Base-by-base conservation (phyloP, 257 asterid species). In the Perilla frutescens region DNA sequence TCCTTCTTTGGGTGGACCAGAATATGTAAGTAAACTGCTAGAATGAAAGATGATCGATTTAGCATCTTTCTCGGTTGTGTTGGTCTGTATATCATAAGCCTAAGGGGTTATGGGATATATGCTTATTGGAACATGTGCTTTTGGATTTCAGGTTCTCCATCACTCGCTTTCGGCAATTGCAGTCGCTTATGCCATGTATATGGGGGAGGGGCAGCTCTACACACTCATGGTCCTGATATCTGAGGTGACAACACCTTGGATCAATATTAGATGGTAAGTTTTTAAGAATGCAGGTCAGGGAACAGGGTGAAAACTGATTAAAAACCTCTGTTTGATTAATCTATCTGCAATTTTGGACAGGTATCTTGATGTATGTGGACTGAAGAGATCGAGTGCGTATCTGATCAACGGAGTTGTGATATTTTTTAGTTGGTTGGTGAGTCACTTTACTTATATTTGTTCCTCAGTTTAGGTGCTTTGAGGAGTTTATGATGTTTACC, bases 211-310 rank as follows among this genome's bases (percentile, higher is more conserved):
- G 56, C 98, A 93, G 84, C 93, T 93, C 71, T 93, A 93, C 87
- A 93, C 98, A 8, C 91, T 89, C 85, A 93, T 93, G 98, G 96
- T 93, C 74, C 92, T 93, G 65, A 89, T 93, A 83, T 93, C 98
- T 41, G 97, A 93, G 88, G 81, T 87, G 62, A 93, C 98, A 44
- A 93, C 98, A 62, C 98, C 98, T 43, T 96, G 79, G 86, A 87
- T 93, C 85, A 93, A 93, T 84, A 70, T 93, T 85, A 87, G 98
- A 81, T 93, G 98, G 98, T 91, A 83, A 73, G 86, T 70, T 50
- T 45, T 60, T 51, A 72, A 26, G 44, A 63, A 51, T 59, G 51
- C 68, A 14, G 62, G 41, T 74, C 26, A 11, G 9, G 47, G 32
- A 57, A 54, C 5, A 32, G 12, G 7, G 31, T 34, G 37, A 34